Base-by-base conservation (phyloP, 2,329 filamentous ascomycete genomes). In the Colletotrichum cordylinicola region DNA sequence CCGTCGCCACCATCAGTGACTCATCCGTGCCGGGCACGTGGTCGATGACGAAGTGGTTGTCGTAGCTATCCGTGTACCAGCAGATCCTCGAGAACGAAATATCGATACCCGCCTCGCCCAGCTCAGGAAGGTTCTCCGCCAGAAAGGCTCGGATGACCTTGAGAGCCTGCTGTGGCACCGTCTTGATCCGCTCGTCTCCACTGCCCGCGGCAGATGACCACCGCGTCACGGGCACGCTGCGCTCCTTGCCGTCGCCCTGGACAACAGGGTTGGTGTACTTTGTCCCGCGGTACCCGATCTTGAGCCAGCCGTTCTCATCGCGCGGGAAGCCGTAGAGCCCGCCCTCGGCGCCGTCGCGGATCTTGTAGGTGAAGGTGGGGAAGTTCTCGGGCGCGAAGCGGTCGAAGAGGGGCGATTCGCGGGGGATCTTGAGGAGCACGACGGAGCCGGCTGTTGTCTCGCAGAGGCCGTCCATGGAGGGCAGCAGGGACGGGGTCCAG, bases 61-160 rank as follows among this genome's bases (percentile, higher is more conserved):
- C 84, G 2, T 86, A 88, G 0, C 88, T 90, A 77, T 92, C 91
- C 0, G 86, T 90, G 79, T 92, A 92, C 89, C 89, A 92, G 82
- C 91, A 93, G 4, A 92, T 85, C 29, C 89, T 84, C 0, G 80
- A 82, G 15, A 67, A 82, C 2, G 86, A 84, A 66, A 88, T 78
- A 6, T 79, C 77, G 61, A 88, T 78, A 4, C 79, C 77, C 43
- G 82, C 77, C 21, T 77, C 66, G 2, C 75, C 77, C 18, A 89
- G 80, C 69, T 89, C 87, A 0, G 88, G 87, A 7, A 89, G 78
- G 76, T 86, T 84, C 8, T 83, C 80, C n/a, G 82, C 79, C 2
- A 87, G 71, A 72, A 88, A 86, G 10, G 66, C 39, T 27, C 81
- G 78, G 18, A 82, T 79, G 6, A 78, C 80, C 6, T 79, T 48